phyloP scores from a whole-genome alignment of 345 rosid genomes.

The Noccaea bulbosa region DNA sequence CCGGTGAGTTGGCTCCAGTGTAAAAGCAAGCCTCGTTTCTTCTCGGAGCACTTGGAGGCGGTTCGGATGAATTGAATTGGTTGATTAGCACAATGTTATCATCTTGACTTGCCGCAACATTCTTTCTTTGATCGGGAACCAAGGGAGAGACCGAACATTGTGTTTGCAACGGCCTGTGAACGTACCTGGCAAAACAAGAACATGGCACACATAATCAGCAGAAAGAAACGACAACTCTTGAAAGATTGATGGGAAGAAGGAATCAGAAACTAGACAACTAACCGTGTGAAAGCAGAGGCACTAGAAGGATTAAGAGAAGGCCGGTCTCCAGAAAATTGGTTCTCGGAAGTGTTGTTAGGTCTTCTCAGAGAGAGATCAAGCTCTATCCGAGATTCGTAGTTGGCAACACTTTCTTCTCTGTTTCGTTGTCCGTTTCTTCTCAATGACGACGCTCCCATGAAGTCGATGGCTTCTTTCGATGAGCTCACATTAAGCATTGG shows the following conservation, averaged over 20 bases:
- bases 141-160: constrained; percentile 46
- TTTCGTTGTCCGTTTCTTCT: constrained; percentile 39
- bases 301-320: constrained; percentile 66
- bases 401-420: constrained; percentile 40
- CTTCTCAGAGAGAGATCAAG: constrained; percentile 84
- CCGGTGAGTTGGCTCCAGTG: constrained; percentile 24
- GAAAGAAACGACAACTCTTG: constrained; percentile 7
- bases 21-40: constrained; percentile 36
- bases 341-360: constrained; percentile 47
- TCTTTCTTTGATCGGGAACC: constrained; percentile 35
- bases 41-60: constrained; percentile 53
- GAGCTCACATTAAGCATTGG: constrained; percentile 30
- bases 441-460: constrained; percentile 63
- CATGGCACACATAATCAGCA: constrained; percentile 28
- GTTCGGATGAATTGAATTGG: constrained; percentile 48
- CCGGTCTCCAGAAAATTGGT: constrained; percentile 53
- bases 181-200: constrained; percentile 59
- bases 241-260: background rate
- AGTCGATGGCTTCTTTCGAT: constrained; percentile 67
- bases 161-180: constrained; percentile 53
- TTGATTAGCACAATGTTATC: constrained; percentile 28
- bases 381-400: constrained; percentile 52
- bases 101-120: constrained; percentile 25
- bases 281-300: constrained; percentile 90
- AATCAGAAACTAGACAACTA: constrained; percentile 34